A percentile compares a stretch with the other conserved stretches of the same genome.
phyloP scores from a whole-genome alignment of 441 rosid genomes.

The Erysimum cheiri region DNA sequence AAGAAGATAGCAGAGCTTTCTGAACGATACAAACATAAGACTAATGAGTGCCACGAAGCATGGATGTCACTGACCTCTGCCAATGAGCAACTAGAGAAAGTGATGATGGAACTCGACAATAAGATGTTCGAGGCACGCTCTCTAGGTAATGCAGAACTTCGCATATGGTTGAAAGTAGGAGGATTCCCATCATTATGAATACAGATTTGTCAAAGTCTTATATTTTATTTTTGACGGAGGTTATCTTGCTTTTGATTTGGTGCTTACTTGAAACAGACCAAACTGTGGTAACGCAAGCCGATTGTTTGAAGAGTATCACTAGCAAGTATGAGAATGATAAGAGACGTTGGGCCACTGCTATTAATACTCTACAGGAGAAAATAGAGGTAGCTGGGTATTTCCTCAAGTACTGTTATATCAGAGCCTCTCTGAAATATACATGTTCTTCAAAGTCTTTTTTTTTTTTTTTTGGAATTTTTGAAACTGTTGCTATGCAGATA shows the following conservation, averaged over 20 bases:
- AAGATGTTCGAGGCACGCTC: slow-evolving; percentile 67
- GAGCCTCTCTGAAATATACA: background rate
- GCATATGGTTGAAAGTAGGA: slow-evolving; percentile 15
- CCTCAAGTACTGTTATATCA: slow-evolving; percentile 15
- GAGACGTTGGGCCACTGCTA: slow-evolving; percentile 59
- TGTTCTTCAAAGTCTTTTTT: background rate
- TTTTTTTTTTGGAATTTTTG: background rate
- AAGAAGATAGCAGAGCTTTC: slow-evolving; percentile 81
- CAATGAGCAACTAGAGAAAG: slow-evolving; percentile 82
- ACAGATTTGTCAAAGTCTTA: slow-evolving; percentile 9
- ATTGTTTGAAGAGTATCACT: slow-evolving; percentile 59
- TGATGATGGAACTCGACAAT: slow-evolving; percentile 85
- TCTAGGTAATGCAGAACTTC: slow-evolving; percentile 58
- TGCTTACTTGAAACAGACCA: slow-evolving; percentile 54
- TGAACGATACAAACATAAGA: slow-evolving; percentile 61
- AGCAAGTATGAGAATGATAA: slow-evolving; percentile 63
- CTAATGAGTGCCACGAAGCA: slow-evolving; percentile 91
- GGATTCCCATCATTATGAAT: background rate
- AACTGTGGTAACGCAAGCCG: slow-evolving; percentile 68
- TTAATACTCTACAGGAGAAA: slow-evolving; percentile 60
- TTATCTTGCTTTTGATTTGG: slow-evolving; percentile 10
- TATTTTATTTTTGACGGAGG: background rate
- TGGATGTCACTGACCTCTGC: slow-evolving; percentile 92
- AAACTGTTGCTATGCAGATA: slow-evolving; percentile 49
- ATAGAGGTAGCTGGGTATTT: slow-evolving; percentile 55